Evolutionary conservation across 495 filamentous ascomycete genomes (phyloP).

Genomic region (Podospora pseudopauciseta): DNA sequence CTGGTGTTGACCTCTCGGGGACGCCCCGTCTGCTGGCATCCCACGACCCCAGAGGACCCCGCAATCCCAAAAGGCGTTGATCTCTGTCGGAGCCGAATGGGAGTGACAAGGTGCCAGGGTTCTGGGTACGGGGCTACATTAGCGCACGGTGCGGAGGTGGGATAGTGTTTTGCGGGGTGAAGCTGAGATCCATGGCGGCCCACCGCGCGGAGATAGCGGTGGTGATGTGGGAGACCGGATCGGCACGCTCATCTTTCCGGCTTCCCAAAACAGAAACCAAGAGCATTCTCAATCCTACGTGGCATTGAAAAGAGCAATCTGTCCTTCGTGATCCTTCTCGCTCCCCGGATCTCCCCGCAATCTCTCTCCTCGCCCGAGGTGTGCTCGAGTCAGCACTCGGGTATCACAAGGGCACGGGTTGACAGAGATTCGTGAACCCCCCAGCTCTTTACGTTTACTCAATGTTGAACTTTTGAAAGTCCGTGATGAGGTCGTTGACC

Average conservation of each 20-base stretch:
- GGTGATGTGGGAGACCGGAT: conserved; percentile 20
- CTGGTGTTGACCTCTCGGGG: not conserved
- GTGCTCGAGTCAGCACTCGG: not conserved
- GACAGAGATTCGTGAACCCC: no score
- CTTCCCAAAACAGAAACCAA: not conserved
- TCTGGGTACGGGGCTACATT: conserved; percentile 8
- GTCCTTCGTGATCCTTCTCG: not conserved
- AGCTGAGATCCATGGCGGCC: not conserved
- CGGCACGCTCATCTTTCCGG: not conserved
- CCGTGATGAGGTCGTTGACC: conserved; percentile 33
- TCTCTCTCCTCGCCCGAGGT: not conserved
- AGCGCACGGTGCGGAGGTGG: conserved; percentile 30
- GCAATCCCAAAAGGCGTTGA: not conserved
- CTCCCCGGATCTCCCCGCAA: not conserved
- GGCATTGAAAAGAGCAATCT: not conserved
- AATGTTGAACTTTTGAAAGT: conserved; percentile 26
- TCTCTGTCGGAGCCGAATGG: conserved; percentile 25
- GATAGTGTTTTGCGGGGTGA: conserved; percentile 16
- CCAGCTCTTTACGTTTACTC: conserved; percentile 10
- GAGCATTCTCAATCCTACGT: not conserved
- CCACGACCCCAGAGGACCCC: not conserved
- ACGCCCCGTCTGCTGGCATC: not conserved
- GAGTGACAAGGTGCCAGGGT: conserved; percentile 17
- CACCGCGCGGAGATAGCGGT: conserved; percentile 20
- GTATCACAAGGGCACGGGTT: no score